phyloP scores from a whole-genome alignment of 2,329 filamentous ascomycete genomes.

The Pestalotiopsis sp. region DNA sequence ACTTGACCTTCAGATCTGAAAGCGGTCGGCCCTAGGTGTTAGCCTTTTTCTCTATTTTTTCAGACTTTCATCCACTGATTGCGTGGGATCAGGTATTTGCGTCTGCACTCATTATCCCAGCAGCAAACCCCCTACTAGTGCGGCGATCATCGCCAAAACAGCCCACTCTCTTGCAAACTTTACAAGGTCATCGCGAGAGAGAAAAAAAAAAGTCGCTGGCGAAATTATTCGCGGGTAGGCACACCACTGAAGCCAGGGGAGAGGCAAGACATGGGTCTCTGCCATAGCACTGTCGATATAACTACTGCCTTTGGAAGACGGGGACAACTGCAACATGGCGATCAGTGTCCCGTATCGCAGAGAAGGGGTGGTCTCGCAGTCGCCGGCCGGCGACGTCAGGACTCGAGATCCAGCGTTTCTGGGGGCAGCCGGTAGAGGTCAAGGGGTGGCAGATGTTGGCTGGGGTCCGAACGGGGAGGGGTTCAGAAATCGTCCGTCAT shows the following conservation, averaged over 20 bases:
- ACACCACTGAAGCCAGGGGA: neutral
- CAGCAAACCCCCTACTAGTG: neutral
- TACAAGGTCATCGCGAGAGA: neutral
- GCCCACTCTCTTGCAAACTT: neutral
- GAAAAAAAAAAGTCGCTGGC: neutral
- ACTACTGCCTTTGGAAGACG: neutral
- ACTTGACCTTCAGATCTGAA: neutral
- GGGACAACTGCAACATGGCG: neutral
- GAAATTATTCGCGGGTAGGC: neutral
- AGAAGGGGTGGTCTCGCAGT: neutral
- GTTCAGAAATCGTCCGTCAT: neutral
- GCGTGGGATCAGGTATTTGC: neutral
- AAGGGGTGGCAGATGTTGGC: neutral
- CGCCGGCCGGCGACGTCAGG: neutral
- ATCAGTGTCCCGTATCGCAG: neutral
- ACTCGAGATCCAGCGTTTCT: neutral
- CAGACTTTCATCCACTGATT: neutral
- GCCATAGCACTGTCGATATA: neutral
- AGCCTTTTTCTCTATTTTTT: neutral
- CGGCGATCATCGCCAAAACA: neutral
- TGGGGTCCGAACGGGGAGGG: neutral
- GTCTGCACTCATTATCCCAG: neutral
- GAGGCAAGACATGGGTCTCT: neutral
- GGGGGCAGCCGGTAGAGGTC: neutral
- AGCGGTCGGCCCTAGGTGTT: neutral